phyloP scores from a whole-genome alignment of 805 yeast species.

The Saturnispora bothae region DNA sequence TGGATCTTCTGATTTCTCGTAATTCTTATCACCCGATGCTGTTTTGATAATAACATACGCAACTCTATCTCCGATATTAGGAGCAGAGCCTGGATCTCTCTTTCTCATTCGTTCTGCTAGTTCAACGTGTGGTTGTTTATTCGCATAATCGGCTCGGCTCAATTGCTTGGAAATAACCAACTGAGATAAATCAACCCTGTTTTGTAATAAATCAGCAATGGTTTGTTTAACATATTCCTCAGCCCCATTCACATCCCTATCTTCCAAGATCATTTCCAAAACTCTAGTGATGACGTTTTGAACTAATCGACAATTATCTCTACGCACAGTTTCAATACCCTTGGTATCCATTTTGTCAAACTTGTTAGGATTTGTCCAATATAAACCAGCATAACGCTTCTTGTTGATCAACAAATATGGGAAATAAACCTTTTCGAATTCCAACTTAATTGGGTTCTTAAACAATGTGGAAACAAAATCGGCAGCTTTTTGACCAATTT shows the following conservation, averaged over 20 bases:
- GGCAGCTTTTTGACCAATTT: conserved; percentile 91
- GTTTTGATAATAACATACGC: conserved; percentile 89
- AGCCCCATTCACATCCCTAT: conserved; percentile 78
- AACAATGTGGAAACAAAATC: conserved; percentile 70
- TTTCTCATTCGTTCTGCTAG: conserved; percentile 91
- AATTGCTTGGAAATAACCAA: conserved; percentile 89
- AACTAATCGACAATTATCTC: conserved; percentile 93
- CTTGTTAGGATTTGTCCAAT: conserved; percentile 89
- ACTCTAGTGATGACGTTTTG: conserved; percentile 92
- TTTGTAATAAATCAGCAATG: conserved; percentile 83
- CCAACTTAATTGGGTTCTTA: conserved; percentile 80
- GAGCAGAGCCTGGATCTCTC: conserved; percentile 97
- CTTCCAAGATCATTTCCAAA: conserved; percentile 72
- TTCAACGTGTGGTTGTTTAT: conserved; percentile 95
- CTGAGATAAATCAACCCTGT: conserved; percentile 85
- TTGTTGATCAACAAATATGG: conserved; percentile 92
- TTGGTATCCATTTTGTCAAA: conserved; percentile 96
- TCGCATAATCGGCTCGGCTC: conserved; percentile 83
- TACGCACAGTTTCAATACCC: conserved; percentile 95
- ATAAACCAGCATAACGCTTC: conserved; percentile 93
- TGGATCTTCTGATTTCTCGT: conserved; percentile 96
- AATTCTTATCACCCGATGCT: conserved; percentile 67
- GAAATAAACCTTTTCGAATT: conserved; percentile 92
- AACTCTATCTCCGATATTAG: conserved; percentile 93
- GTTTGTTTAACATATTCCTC: conserved; percentile 75